Evolutionary conservation across 352 stramenopile genomes (phyloP).

Genomic region (Pythium utonaiense): DNA sequence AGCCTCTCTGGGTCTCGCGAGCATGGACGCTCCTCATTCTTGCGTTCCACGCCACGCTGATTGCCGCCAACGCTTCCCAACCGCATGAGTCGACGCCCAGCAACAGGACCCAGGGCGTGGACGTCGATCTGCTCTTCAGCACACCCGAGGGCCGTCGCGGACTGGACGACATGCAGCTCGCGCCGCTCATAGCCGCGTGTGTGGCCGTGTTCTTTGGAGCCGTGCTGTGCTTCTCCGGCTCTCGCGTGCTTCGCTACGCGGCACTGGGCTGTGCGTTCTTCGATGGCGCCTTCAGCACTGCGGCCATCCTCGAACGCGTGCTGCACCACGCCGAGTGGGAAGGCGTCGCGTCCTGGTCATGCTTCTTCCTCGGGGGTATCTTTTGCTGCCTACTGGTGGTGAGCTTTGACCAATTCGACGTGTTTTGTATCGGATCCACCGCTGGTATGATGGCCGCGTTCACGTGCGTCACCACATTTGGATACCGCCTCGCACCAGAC

Average conservation of each 20-base stretch:
- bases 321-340: constrained; percentile 27
- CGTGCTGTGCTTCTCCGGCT: constrained; percentile 47
- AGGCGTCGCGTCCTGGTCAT: constrained; percentile 31
- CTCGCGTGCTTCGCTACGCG: constrained; percentile 51
- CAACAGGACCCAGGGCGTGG: constrained; percentile 9
- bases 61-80: too few species aligned
- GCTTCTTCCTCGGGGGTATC: constrained; percentile 36
- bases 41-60: not conserved
- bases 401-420: constrained; percentile 13
- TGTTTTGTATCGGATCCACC: constrained; percentile 31
- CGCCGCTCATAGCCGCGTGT: constrained; percentile 41
- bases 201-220: constrained; percentile 43
- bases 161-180: constrained; percentile 40
- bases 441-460: constrained; percentile 33
- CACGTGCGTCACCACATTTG: constrained; percentile 31
- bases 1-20: not conserved
- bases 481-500: constrained; percentile 20
- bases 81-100: not conserved
- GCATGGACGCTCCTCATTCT: not conserved
- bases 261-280: constrained; percentile 72
- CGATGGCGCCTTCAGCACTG: constrained; percentile 57
- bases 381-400: constrained; percentile 28
- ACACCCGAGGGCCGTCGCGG: constrained; percentile 25
- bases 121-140: constrained; percentile 21
- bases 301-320: constrained; percentile 48